phyloP scores from a whole-genome alignment of 2,329 filamentous ascomycete genomes.

The Whalleya microplaca region DNA sequence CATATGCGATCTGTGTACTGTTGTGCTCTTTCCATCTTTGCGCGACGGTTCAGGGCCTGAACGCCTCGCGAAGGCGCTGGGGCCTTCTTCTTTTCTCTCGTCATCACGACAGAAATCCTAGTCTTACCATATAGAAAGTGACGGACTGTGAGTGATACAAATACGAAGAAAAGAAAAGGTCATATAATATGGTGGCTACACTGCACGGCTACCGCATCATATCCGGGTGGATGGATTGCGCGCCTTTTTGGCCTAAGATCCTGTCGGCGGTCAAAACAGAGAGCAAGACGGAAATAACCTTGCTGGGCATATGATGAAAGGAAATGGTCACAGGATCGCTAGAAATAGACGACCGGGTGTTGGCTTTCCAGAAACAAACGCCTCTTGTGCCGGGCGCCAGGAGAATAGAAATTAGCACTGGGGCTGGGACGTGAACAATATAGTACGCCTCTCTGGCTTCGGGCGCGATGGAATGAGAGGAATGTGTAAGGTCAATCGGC shows the following conservation, averaged over 20 bases:
- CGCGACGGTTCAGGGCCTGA: slow-evolving; percentile 32
- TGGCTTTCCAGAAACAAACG: not conserved
- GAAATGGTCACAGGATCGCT: slow-evolving; percentile 24
- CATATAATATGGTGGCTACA: slow-evolving; percentile 19
- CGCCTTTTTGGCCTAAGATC: slow-evolving; percentile 27
- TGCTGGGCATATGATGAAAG: slow-evolving; percentile 13
- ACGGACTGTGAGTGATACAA: slow-evolving; percentile 18
- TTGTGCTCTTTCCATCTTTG: slow-evolving; percentile 35
- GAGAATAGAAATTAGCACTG: not conserved
- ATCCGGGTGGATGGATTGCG: slow-evolving; percentile 22
- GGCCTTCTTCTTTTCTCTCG: slow-evolving; percentile 38
- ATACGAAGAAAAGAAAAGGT: slow-evolving; percentile 11
- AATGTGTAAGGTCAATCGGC: not conserved
- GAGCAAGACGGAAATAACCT: slow-evolving; percentile 16
- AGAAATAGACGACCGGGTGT: slow-evolving; percentile 3
- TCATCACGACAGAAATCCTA: slow-evolving; percentile 36
- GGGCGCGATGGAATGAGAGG: slow-evolving; percentile 6
- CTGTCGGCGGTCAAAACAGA: slow-evolving; percentile 17
- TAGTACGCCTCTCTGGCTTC: slow-evolving; percentile 5
- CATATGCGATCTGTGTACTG: slow-evolving; percentile 34
- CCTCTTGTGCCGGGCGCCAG: not conserved
- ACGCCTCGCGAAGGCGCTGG: slow-evolving; percentile 32
- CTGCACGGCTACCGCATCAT: slow-evolving; percentile 33
- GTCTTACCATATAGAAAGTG: slow-evolving; percentile 39
- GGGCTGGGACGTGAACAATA: slow-evolving; percentile 11